Base-by-base conservation (phyloP, 2,329 filamentous ascomycete genomes). In the Lithohypha guttulata region DNA sequence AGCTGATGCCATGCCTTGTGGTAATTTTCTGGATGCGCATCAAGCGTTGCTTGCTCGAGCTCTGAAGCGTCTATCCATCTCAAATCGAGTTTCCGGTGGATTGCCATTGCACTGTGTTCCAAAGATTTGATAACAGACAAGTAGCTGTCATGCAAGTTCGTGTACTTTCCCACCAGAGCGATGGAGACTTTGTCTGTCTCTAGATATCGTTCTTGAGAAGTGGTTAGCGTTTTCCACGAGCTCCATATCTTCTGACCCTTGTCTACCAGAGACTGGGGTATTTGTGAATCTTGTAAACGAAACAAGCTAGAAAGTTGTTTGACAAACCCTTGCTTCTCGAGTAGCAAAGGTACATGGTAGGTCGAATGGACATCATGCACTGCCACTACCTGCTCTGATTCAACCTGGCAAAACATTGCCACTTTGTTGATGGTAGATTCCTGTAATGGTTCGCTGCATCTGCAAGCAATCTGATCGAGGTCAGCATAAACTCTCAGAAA, bases 321-420 rank as follows among this genome's bases (percentile, higher is more conserved):
- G 6, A 89, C 66, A 2, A 96, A 68, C 17, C 78, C 75, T 63
- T 96, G 84, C 50, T 86, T 71, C 51, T 89, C 75, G 10, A 96
- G 78, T 17, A 96, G 80, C n/a, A 95, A 70, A 1, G 91, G 91
- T 2, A 96, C 89, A 49, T 94, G 87, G 63, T 98, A 98, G 37
- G 84, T 93, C 9, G 86, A 86, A 14, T 79, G 70, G 62, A 96
- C 84, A 59, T 96, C 81, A 51, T 81, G 80, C 8, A 98, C 87
- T 8, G 77, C 82, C 46, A 96, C 69, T 29, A 96, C 85, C 57
- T 95, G 85, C 49, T 86, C 73, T 8, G 73, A 65, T 39, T 93
- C 84, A 33, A 95, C 81, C 56, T 94, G 84, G 60, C 89, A 96
- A 63, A 80, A 84, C 54, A 77, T 75, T 45, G 89, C 86, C 47